A percentile compares a stretch with the other conserved stretches of the same genome.
Conservation (phyloP, 2,329 filamentous ascomycete genomes). For the Mycosphaerella sp. region DNA sequence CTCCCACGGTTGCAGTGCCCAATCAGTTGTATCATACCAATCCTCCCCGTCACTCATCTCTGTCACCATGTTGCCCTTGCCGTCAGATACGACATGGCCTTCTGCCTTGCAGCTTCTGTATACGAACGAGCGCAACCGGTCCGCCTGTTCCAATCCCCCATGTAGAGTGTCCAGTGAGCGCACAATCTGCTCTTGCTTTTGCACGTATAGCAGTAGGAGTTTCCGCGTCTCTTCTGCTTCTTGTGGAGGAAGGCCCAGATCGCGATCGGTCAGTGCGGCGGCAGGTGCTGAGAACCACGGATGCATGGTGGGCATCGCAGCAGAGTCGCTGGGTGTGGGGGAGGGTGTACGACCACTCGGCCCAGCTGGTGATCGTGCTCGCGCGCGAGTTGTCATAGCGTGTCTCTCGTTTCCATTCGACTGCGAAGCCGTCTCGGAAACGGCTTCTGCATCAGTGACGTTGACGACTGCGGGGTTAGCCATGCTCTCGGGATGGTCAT, state of each 20-base stretch:
- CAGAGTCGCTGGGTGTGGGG: constrained; percentile 42
- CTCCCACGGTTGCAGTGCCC: constrained; percentile 49
- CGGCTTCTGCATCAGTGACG: constrained; percentile 19
- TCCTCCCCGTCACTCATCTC: constrained; percentile 86
- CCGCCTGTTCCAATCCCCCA: constrained; percentile 64
- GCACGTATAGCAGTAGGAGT: constrained; percentile 68
- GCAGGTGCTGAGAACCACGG: constrained; percentile 65
- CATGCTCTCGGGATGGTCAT: not conserved
- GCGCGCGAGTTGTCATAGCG: constrained; percentile 52
- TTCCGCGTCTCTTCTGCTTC: constrained; percentile 76
- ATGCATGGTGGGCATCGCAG: constrained; percentile 53
- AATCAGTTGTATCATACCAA: constrained; percentile 80
- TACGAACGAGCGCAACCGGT: constrained; percentile 65
- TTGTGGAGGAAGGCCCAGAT: constrained; percentile 62
- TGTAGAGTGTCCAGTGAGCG: constrained; percentile 63
- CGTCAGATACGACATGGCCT: constrained; percentile 54
- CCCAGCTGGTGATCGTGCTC: constrained; percentile 39
- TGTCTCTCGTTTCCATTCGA: constrained; percentile 42
- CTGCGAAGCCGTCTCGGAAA: constrained; percentile 39
- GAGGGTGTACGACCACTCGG: constrained; percentile 35
- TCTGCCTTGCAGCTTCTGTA: constrained; percentile 73
- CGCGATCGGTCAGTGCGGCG: constrained; percentile 58
- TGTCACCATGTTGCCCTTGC: constrained; percentile 29
- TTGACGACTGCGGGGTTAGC: constrained; percentile 19
- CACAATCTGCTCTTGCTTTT: constrained; percentile 80